These are phyloP conservation scores for Calycina marina DNA, from an alignment of 2,329 filamentous ascomycete genomes.

Conservation along the genomic window DNA sequence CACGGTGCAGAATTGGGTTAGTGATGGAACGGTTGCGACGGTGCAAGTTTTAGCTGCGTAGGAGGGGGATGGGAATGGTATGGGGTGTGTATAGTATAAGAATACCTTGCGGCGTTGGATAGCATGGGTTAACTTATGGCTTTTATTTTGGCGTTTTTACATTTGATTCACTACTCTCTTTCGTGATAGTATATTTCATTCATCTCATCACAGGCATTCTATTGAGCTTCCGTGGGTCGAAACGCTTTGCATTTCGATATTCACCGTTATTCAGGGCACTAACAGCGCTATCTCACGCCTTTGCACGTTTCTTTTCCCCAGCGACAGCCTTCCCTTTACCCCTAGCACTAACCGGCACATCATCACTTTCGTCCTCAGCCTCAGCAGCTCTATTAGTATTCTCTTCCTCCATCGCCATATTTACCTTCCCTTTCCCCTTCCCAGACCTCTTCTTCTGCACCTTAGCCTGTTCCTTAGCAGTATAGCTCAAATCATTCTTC, in stretches of 20 bases:
- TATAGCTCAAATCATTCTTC: constrained; percentile 20
- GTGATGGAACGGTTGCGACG: background rate
- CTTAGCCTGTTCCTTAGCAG: constrained; percentile 15
- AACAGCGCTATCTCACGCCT: background rate
- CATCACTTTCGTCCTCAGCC: background rate
- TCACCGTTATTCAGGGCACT: no score
- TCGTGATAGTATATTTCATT: no score
- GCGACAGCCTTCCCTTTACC: background rate
- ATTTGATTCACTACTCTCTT: no score
- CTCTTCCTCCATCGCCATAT: constrained; percentile 3
- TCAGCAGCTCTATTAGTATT: background rate
- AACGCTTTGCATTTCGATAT: no score
- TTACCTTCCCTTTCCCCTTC: constrained; percentile 6
- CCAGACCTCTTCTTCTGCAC: constrained; percentile 7
- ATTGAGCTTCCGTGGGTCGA: no score
- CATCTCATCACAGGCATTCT: no score
- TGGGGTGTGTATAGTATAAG: no score
- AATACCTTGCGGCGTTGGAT: no score
- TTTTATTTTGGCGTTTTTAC: no score
- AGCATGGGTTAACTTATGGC: no score
- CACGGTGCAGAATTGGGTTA: background rate
- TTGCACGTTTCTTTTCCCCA: background rate
- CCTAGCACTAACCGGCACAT: background rate
- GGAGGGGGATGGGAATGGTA: no score
- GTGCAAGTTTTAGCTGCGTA: background rate